Conservation (phyloP, 768 basidiomycete species). For the Pisolithus marmoratus region DNA sequence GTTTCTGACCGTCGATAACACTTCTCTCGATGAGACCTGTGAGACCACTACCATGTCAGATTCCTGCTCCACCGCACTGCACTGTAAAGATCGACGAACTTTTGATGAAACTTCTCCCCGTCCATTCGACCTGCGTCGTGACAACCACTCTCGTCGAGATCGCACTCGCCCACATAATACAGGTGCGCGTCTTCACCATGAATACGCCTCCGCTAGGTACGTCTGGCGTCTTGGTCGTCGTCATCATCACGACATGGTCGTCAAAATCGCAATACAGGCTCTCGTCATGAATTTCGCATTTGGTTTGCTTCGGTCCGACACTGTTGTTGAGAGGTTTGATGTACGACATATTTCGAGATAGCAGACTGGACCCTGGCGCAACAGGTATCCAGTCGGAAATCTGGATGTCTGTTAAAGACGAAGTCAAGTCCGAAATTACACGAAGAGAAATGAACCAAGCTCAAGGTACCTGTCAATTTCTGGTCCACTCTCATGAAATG, state of each 20-base stretch:
- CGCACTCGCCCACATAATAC: conserved; percentile 88
- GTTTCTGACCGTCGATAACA: conserved; percentile 86
- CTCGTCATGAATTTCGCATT: conserved; percentile 93
- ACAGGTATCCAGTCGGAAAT: conserved; percentile 91
- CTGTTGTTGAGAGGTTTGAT: conserved; percentile 87
- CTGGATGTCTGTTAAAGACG: conserved; percentile 66
- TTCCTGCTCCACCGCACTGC: neutral
- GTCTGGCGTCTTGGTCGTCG: conserved; percentile 89
- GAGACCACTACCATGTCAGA: conserved; percentile 2
- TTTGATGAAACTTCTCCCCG: conserved; percentile 93
- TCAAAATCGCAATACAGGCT: conserved; percentile 76
- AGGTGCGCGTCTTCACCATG: conserved; percentile 89
- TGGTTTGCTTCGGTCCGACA: conserved; percentile 91
- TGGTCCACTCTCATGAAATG: conserved; percentile 89
- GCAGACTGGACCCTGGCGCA: conserved; percentile 53
- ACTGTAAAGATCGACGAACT: conserved; percentile 38
- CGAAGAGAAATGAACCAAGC: neutral
- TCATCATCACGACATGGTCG: conserved; percentile 73
- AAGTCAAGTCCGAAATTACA: neutral
- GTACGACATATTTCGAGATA: conserved; percentile 89
- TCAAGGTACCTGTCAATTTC: conserved; percentile 71
- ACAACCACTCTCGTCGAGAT: conserved; percentile 76
- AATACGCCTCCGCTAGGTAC: conserved; percentile 94
- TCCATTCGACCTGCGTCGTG: conserved; percentile 93
- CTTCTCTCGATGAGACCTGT: conserved; percentile 91